Percentiles rank a stretch among this genome's conserved stretches.
phyloP scores from a whole-genome alignment of 768 basidiomycete species.

The button mushroom (Agaricus bisporus) region DNA sequence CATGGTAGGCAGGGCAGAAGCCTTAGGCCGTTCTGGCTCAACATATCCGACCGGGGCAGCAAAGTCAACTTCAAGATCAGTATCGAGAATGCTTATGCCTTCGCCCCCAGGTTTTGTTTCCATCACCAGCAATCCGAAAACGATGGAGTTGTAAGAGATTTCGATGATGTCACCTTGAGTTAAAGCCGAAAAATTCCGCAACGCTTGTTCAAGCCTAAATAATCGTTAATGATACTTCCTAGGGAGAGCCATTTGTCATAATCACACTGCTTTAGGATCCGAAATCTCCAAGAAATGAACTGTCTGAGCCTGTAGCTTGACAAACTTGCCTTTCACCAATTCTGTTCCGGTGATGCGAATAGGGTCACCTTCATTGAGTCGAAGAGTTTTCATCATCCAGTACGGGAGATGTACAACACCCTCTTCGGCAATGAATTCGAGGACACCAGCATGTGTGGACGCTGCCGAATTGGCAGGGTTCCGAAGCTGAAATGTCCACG shows the following conservation, averaged over 20 bases:
- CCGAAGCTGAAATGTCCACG: slow-evolving; percentile 95
- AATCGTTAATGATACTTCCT: neutral
- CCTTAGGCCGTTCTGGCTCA: slow-evolving; percentile 84
- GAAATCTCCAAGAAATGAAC: slow-evolving; percentile 95
- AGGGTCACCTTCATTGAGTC: slow-evolving; percentile 90
- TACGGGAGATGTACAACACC: slow-evolving; percentile 92
- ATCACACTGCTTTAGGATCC: slow-evolving; percentile 96
- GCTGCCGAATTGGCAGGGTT: slow-evolving; percentile 83
- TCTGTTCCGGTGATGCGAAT: slow-evolving; percentile 88
- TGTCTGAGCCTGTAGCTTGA: slow-evolving; percentile 95
- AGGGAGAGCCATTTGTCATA: slow-evolving; percentile 13
- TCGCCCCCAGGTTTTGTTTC: slow-evolving; percentile 82
- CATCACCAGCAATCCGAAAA: slow-evolving; percentile 95
- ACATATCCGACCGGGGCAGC: slow-evolving; percentile 90
- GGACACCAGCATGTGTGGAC: slow-evolving; percentile 93
- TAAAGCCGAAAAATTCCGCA: slow-evolving; percentile 87
- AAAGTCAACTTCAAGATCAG: slow-evolving; percentile 98
- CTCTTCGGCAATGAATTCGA: slow-evolving; percentile 98
- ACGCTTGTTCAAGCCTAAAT: slow-evolving; percentile 83
- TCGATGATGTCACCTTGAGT: slow-evolving; percentile 98
- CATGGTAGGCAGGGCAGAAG: slow-evolving; percentile 84
- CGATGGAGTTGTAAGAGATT: slow-evolving; percentile 93
- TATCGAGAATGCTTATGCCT: slow-evolving; percentile 88
- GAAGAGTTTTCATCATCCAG: slow-evolving; percentile 99
- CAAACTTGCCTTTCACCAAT: slow-evolving; percentile 87